Conservation (phyloP, 2,329 filamentous ascomycete genomes). For the Aspergillus ustus region DNA sequence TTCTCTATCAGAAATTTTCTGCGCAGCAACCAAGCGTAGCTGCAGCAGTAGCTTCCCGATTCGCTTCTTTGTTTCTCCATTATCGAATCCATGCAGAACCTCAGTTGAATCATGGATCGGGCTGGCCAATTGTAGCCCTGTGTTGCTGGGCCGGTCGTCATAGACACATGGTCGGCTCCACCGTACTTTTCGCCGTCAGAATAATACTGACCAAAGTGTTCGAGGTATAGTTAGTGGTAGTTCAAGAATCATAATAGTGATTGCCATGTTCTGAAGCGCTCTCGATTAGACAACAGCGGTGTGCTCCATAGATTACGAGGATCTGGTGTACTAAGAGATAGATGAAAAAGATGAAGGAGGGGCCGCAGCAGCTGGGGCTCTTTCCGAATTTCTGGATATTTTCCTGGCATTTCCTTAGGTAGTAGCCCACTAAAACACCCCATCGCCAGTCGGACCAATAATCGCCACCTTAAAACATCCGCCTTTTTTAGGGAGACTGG, state of each 20-base stretch:
- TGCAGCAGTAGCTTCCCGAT: constrained; percentile 24
- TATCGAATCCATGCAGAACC: constrained; percentile 29
- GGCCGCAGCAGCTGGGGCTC: background rate
- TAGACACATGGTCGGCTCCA: constrained; percentile 31
- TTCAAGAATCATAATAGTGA: background rate
- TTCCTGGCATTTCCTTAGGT: constrained; percentile 5
- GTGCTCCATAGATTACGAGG: background rate
- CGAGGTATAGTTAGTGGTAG: constrained; percentile 3
- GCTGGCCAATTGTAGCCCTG: constrained; percentile 21
- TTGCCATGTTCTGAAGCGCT: background rate
- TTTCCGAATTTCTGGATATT: constrained; percentile 11
- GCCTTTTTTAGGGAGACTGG: constrained; percentile 17
- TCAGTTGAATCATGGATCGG: constrained; percentile 27
- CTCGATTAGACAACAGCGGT: constrained; percentile 2
- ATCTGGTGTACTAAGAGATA: background rate
- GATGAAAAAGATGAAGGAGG: background rate
- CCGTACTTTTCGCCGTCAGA: constrained; percentile 27
- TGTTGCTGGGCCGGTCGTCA: constrained; percentile 24
- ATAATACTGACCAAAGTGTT: background rate
- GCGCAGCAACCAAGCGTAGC: constrained; percentile 26
- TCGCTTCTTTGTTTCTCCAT: constrained; percentile 24
- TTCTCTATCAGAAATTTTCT: constrained; percentile 19
- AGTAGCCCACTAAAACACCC: constrained; percentile 8
- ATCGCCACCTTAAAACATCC: constrained; percentile 27
- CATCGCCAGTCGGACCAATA: constrained; percentile 29